phyloP scores from a whole-genome alignment of 2,329 filamentous ascomycete genomes.

The Alternaria metachromatica region DNA sequence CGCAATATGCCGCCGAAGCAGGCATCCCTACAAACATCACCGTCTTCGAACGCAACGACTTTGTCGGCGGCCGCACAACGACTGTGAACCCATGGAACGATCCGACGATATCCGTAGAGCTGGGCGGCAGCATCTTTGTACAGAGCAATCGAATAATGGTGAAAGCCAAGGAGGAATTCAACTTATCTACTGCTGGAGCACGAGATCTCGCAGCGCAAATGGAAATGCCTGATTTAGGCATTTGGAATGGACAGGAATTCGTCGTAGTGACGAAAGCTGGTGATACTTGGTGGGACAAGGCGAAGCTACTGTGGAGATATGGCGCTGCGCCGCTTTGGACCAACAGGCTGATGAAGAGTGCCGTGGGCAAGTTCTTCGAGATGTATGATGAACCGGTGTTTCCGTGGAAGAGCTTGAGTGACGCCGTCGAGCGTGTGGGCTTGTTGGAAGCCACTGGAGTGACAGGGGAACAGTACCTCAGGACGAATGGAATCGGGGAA shows the following conservation, averaged over 20 bases:
- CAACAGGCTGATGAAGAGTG: conserved; percentile 72
- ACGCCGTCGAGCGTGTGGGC: conserved; percentile 70
- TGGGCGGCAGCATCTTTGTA: conserved; percentile 93
- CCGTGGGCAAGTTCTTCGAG: conserved; percentile 74
- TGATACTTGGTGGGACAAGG: conserved; percentile 78
- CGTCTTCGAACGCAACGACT: conserved; percentile 79
- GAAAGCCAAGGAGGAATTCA: conserved; percentile 73
- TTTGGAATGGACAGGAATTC: conserved; percentile 84
- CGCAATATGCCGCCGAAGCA: conserved; percentile 69
- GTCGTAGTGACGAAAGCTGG: conserved; percentile 69
- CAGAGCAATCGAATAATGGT: conserved; percentile 81
- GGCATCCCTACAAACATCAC: conserved; percentile 77
- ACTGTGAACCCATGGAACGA: conserved; percentile 81
- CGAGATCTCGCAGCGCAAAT: conserved; percentile 42
- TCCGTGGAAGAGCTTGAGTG: conserved; percentile 79
- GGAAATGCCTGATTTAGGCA: conserved; percentile 63
- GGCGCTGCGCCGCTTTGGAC: conserved; percentile 78
- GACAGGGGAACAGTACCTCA: conserved; percentile 77
- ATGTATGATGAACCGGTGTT: conserved; percentile 85
- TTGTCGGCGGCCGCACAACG: conserved; percentile 84
- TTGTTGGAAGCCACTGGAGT: conserved; percentile 70
- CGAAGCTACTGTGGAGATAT: conserved; percentile 84
- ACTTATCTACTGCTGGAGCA: conserved; percentile 60
- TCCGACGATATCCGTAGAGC: conserved; percentile 72
- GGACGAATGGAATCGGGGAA: conserved; percentile 69